Conservation (phyloP, 768 basidiomycete genomes). For the Krasilnikovozyma curviuscula region DNA sequence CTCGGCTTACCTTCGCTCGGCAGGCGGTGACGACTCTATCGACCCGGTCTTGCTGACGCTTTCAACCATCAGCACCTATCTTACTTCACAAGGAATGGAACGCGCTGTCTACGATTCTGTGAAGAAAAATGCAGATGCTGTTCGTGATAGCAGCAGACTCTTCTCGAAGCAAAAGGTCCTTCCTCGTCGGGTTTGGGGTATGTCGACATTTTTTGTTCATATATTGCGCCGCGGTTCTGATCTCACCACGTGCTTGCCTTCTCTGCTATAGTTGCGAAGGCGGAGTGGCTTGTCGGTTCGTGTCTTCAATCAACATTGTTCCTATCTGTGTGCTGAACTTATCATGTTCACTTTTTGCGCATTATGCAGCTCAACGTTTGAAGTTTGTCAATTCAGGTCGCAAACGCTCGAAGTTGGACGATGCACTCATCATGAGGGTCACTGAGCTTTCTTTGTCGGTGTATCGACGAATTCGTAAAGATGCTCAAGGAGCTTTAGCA, state of each 20-base stretch:
- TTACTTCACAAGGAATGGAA: conserved; percentile 7
- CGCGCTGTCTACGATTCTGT: not conserved
- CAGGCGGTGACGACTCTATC: conserved; percentile 40
- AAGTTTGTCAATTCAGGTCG: conserved; percentile 63
- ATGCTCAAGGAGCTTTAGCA: not conserved
- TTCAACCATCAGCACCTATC: conserved; percentile 21
- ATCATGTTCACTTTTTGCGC: too few relatives aligned
- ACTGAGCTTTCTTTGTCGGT: conserved; percentile 51
- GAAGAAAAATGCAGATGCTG: conserved; percentile 7
- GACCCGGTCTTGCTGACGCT: conserved; percentile 40
- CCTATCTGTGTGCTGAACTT: too few relatives aligned
- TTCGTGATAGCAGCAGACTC: conserved; percentile 4
- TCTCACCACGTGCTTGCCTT: conserved; percentile 45
- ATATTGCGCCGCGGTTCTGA: conserved; percentile 42
- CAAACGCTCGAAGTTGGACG: conserved; percentile 52
- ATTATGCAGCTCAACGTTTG: conserved; percentile 46
- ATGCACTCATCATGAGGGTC: conserved; percentile 45
- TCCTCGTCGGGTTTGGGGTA: conserved; percentile 10
- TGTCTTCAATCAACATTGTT: too few relatives aligned
- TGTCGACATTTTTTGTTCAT: too few relatives aligned
- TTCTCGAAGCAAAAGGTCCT: conserved; percentile 5
- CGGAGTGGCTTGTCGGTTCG: conserved; percentile 55
- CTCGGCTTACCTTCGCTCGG: conserved; percentile 44
- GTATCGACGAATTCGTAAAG: not conserved
- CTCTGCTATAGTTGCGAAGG: conserved; percentile 49